phyloP scores from a whole-genome alignment of 768 basidiomycete genomes.

The Phlebiopsis gigantea region DNA sequence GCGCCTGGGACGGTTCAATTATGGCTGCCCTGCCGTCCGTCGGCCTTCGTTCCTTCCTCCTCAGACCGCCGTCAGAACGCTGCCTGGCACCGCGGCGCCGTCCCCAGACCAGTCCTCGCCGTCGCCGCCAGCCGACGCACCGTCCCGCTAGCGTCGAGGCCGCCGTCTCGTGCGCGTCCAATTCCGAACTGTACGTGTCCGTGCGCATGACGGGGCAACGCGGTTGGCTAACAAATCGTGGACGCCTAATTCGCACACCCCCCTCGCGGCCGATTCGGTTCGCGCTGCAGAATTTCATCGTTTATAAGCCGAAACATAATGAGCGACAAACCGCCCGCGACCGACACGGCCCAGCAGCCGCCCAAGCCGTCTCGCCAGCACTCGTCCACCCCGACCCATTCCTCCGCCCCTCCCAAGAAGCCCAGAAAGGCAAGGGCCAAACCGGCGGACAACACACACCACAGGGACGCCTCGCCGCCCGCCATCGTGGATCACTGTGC shows the following conservation, averaged over 20 bases:
- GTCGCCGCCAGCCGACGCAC: background rate
- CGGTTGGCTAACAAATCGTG: slow-evolving; percentile 7
- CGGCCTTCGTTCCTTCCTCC: slow-evolving; percentile 5
- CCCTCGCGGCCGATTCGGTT: background rate
- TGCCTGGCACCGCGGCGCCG: background rate
- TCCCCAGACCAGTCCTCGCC: background rate
- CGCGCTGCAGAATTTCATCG: background rate
- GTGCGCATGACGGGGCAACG: background rate
- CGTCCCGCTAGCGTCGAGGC: background rate
- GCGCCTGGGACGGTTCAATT: background rate
- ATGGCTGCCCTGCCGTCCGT: slow-evolving; percentile 6
- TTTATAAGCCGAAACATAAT: slow-evolving; percentile 14
- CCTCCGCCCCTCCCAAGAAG: slow-evolving; percentile 9
- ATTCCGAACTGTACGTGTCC: slow-evolving; percentile 1
- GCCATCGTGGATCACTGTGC: slow-evolving; percentile 14
- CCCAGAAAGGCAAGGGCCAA: slow-evolving; percentile 9
- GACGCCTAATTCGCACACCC: slow-evolving; percentile 12
- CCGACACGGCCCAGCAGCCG: slow-evolving; percentile 12
- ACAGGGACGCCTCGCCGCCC: slow-evolving; percentile 7
- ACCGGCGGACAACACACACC: background rate
- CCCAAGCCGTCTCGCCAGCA: slow-evolving; percentile 11
- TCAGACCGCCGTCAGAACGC: background rate
- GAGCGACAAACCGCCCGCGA: slow-evolving; percentile 13
- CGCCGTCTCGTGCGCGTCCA: background rate
- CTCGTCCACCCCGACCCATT: background rate